Base-by-base conservation (phyloP, 129 eudicot genomes). In the Flaveria robusta region DNA sequence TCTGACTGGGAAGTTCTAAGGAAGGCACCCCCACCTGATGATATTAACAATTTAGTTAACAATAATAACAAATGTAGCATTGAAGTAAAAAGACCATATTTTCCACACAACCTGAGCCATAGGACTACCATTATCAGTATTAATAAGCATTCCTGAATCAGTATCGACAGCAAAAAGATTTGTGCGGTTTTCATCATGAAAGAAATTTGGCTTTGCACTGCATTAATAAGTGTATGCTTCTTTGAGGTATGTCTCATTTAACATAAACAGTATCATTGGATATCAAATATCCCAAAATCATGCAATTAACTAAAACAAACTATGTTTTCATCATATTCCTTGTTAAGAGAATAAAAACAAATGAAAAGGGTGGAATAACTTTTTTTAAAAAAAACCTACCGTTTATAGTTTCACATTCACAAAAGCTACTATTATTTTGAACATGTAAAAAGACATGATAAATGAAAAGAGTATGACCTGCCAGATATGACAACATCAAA, bases 201-300 rank as follows among this genome's bases (percentile, higher is more conserved):
- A 94, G 88, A 94, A 94, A 23, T 90, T 87, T n/a, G 99, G 99
- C 72, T 94, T 94, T 56, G 97, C 93, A 81, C 99, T 94, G 86
- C 67, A 79, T 27, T 39, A 78, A 72, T 16, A 68, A 47, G 66
- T 13, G 22, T 14, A 34, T 27, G 29, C 56, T 73, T 34, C 59
- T 78, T 60, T 67, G 16, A 74, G 45, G 76, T 71, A 62, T 12
- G 43, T 63, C 50, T 71, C 65, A 64, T 46, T 41, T 50, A 70
- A 72, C 72, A 50, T 39, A 24, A 71, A 58, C 20, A 34, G 45
- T 31, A 39, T n/a, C 3, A 15, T 31, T 54, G 37, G 54, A 55
- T 54, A 41, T 37, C 24, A 29, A 22, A 41, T 41, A 52, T 37
- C 19, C 54, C 27, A 34, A 76, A 50, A 66, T 72, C 34, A 2